Evolutionary conservation across 2,329 filamentous ascomycete genomes (phyloP).

Genomic region (Emericellopsis cladophorae): DNA sequence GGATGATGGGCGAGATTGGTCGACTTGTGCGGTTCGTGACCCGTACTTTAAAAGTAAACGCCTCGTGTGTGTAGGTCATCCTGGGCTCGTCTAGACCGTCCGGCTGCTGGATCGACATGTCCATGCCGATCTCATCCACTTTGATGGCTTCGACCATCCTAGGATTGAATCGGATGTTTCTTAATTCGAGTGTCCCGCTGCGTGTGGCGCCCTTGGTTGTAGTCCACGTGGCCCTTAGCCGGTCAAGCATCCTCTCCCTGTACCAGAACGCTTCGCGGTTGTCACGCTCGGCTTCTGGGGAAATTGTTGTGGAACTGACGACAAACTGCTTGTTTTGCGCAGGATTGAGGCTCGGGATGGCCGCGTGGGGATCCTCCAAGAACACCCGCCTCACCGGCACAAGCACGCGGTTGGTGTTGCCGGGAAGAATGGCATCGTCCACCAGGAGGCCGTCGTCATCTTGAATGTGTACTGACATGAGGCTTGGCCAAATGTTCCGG

Average conservation of each 20-base stretch:
- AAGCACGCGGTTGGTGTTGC: conserved; percentile 61
- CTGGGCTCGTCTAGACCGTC: conserved; percentile 8
- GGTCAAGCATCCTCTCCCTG: conserved; percentile 64
- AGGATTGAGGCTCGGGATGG: conserved; percentile 70
- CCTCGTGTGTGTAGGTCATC: conserved; percentile 31
- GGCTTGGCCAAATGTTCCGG: conserved; percentile 80
- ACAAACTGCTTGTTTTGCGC: conserved; percentile 86
- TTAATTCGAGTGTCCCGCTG: conserved; percentile 60
- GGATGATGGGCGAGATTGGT: conserved; percentile 58
- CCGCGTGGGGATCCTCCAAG: conserved; percentile 61
- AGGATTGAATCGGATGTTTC: conserved; percentile 58
- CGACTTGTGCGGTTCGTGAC: conserved; percentile 61
- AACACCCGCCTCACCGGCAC: conserved; percentile 66
- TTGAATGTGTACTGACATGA: conserved; percentile 54
- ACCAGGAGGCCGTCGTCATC: conserved; percentile 34
- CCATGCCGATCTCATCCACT: conserved; percentile 64
- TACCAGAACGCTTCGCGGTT: conserved; percentile 86
- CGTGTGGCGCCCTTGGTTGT: conserved; percentile 37
- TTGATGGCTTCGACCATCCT: conserved; percentile 77
- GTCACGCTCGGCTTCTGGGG: conserved; percentile 65
- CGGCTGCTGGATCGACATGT: conserved; percentile 38
- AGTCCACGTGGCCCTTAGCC: conserved; percentile 60
- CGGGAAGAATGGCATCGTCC: conserved; percentile 48
- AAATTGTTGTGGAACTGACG: conserved; percentile 67
- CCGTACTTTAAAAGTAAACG: conserved; percentile 56